Evolutionary conservation across 2,329 filamentous ascomycete species (phyloP), one percentile per base, ranked within the genome.

Genomic region (Claviceps purpurea): DNA sequence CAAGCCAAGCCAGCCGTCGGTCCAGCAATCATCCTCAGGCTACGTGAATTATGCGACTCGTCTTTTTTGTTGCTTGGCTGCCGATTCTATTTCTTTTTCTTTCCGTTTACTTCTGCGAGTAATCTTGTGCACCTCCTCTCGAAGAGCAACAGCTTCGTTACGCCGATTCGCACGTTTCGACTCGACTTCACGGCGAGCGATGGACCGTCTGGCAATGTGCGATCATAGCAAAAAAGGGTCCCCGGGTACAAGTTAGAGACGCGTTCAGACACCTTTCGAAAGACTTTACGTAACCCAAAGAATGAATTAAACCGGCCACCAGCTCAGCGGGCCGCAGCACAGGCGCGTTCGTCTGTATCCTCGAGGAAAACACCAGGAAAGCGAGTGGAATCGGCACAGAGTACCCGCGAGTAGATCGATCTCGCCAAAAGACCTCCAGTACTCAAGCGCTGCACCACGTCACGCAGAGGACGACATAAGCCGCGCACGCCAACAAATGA

Each of bases 381-480:
- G 74, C 74, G 75, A 78, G 65, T 63, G 76, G 65, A 78, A 78
- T 69, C 63, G 74, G 75, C 64, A 77, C 72, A 56, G 62, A 77
- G 70, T 73, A 73, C 74, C 73, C 34, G 52, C 30, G 14, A 45
- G 24, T 45, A 37, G 14, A 47, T 20, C 3, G 13, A 5, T 14
- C 16, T 44, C 4, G 13, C 11, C 20, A 22, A 40, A 41, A 30
- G 4, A 24, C 24, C 1, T 8, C 34, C 24, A 49, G 30, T 14
- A 6, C 46, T 22, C 50, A 16, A 24, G 14, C 11, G 10, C 8
- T 20, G 4, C 22, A 22, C 10, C 47, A 24, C 24, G 46, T 26
- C n/a, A 34, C 34, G 51, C 41, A 34, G 22, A 38, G 43, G 1
- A 44, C 45, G 5, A 38, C 18, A 18, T 5, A 43, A 8, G 22